Conservation (phyloP, 345 rosid genomes). For the Salix brachista region DNA sequence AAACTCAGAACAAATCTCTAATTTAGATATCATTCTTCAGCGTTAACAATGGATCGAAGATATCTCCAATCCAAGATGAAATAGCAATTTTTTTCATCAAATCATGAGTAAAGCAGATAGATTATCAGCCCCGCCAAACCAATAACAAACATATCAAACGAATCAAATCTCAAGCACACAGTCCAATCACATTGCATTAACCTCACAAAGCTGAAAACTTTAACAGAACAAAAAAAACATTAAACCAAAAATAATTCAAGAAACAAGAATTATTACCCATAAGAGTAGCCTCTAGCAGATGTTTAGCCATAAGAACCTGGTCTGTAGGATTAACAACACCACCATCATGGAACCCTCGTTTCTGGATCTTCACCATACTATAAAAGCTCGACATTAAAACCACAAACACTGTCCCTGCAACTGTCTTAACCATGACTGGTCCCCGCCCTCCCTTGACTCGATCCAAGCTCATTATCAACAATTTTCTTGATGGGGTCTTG, state of each 20-base stretch:
- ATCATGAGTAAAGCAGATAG: slow-evolving; percentile 7
- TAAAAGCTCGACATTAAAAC: slow-evolving; percentile 21
- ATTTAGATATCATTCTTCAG: background rate
- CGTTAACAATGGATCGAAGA: background rate
- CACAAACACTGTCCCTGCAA: slow-evolving; percentile 27
- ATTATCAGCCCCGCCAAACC: background rate
- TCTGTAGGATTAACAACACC: slow-evolving; percentile 26
- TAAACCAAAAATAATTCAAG: background rate
- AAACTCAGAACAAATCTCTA: too few species aligned
- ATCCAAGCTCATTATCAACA: slow-evolving; percentile 28
- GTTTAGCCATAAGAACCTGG: slow-evolving; percentile 32
- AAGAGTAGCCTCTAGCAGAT: slow-evolving; percentile 31
- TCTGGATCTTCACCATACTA: slow-evolving; percentile 31
- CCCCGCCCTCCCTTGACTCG: slow-evolving; percentile 30
- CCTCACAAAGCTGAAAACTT: background rate
- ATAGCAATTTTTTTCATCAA: background rate
- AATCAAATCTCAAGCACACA: background rate
- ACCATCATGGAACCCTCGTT: slow-evolving; percentile 15
- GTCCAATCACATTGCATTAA: slow-evolving; percentile 2
- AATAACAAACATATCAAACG: background rate
- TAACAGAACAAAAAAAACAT: background rate
- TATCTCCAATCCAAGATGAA: background rate
- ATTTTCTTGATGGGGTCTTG: slow-evolving; percentile 29
- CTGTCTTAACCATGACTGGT: slow-evolving; percentile 30
- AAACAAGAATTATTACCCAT: slow-evolving; percentile 22